Base-by-base conservation (phyloP, 371 early-diverging fungal genomes). In the Umbelopsis sp. region DNA sequence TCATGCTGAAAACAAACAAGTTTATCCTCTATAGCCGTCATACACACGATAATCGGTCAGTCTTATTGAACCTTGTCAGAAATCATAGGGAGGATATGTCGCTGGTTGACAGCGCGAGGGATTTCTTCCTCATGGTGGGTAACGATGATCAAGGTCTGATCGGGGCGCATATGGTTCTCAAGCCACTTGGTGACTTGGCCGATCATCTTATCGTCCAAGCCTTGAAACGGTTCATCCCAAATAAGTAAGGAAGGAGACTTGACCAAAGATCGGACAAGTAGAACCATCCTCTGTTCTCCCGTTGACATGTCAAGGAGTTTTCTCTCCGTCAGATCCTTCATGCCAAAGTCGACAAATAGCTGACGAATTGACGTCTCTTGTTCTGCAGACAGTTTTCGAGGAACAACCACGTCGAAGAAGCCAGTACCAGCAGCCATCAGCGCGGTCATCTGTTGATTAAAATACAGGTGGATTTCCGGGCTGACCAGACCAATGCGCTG, bases 141-240 rank as follows among this genome's bases (percentile, higher is more conserved):
- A 18, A 88, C 89, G 74, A 88, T 76, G 44, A 88, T 82, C 53
- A 88, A 65, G 3, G 85, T 82, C 65, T 86, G 87, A 37, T 82
- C 74, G 1, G 73, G 65, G 12, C 74, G 65, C 77, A 87, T 77
- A 65, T 80, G 79, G 12, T 73, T 67, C 51, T 85, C 83, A 66
- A 88, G 51, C 84, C 83, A 86, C 10, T n/a, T 37, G 63, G 85
- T 83, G 20, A 82, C 77, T 9, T 71, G 70, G 16, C 68, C 63
- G 65, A 88, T 86, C 80, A 76, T 77, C 6, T 37, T 70, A 38
- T 73, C 76, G 67, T 88, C 89, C 46, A 89, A 63, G 0, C 86
- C 86, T 73, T 89, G 89, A 67, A 86, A 89, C 20, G 87, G 87
- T 63, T 89, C 89, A 70, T 89, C 89, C 85, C 86, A 80, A 41